Evolutionary conservation across 208 protist species (phyloP).

Genomic region (Lotmaria passim): DNA sequence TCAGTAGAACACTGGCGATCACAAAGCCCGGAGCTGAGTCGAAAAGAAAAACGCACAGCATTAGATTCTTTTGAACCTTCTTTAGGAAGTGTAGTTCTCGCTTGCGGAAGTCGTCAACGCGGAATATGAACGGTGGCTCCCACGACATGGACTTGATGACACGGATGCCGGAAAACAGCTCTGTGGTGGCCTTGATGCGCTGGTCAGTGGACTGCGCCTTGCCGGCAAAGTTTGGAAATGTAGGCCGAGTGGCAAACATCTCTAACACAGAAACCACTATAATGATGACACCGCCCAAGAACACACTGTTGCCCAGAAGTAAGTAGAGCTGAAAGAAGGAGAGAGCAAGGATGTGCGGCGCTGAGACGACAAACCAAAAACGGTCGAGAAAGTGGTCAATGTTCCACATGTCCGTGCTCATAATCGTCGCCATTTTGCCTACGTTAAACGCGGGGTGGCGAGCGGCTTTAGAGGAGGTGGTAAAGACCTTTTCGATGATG

Average conservation of each 20-base stretch:
- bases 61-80: conserved; percentile 24
- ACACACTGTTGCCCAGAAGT: conserved; percentile 59
- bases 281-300: conserved; percentile 70
- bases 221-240: conserved; percentile 24
- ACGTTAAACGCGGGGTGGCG: conserved; percentile 58
- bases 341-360: conserved; percentile 47
- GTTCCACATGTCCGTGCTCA: conserved; percentile 1
- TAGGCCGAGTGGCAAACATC: conserved; percentile 35
- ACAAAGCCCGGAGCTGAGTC: conserved; percentile 58
- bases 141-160: conserved; percentile 93
- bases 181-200: conserved; percentile 88
- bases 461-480: conserved; percentile 46
- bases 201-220: conserved; percentile 66
- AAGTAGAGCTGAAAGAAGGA: conserved; percentile 59
- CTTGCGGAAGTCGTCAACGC: conserved; percentile 42
- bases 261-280: conserved; percentile 70
- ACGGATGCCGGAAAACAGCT: conserved; percentile 88
- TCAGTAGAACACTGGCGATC: conserved; percentile 48
- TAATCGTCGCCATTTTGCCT: conserved; percentile 83
- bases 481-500: conserved; percentile 86
- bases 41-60: conserved; percentile 50
- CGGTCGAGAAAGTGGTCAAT: not conserved
- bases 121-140: conserved; percentile 65
- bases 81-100: conserved; percentile 46
- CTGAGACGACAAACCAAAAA: conserved; percentile 35